phyloP scores from a whole-genome alignment of 2,329 filamentous ascomycete genomes.

The Beauveria sp. region DNA sequence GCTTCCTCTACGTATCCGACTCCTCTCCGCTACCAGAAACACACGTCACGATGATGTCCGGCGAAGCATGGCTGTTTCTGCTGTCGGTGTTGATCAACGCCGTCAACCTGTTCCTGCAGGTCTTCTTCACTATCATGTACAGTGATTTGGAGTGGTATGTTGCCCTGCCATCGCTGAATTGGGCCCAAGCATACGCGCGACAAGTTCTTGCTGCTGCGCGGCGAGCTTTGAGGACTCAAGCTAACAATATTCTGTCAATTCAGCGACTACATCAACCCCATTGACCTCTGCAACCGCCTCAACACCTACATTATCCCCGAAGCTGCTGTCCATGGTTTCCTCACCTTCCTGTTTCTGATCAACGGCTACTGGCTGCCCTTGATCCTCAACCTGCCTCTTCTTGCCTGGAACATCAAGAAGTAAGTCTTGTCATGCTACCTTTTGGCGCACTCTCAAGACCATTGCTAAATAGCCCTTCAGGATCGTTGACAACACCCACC shows the following conservation, averaged over 20 bases:
- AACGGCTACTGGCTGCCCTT: constrained; percentile 98
- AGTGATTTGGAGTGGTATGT: constrained; percentile 97
- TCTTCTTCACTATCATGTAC: constrained; percentile 99
- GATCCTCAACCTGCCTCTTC: constrained; percentile 81
- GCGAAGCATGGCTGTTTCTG: constrained; percentile 97
- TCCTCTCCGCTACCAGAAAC: not conserved
- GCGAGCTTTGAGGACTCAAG: not conserved
- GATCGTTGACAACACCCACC: constrained; percentile 93
- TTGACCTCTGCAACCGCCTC: constrained; percentile 99
- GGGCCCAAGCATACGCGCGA: not conserved
- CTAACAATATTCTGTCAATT: constrained; percentile 9
- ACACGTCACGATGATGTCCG: constrained; percentile 60
- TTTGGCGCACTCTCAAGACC: not conserved
- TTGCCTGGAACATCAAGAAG: constrained; percentile 97
- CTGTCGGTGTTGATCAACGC: constrained; percentile 98
- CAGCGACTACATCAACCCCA: constrained; percentile 99
- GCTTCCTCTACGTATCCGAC: constrained; percentile 3
- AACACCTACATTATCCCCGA: constrained; percentile 99
- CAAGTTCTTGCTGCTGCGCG: not conserved
- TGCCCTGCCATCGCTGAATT: not conserved
- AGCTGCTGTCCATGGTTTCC: constrained; percentile 91
- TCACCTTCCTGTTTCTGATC: constrained; percentile 93
- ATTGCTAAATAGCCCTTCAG: constrained; percentile 38
- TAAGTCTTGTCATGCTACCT: constrained; percentile 42
- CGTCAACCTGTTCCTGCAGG: constrained; percentile 98